Evolutionary conservation across 2,329 filamentous ascomycete genomes (phyloP), one percentile per base, ranked within the genome.

Genomic region (Ophiocordyceps australis): DNA sequence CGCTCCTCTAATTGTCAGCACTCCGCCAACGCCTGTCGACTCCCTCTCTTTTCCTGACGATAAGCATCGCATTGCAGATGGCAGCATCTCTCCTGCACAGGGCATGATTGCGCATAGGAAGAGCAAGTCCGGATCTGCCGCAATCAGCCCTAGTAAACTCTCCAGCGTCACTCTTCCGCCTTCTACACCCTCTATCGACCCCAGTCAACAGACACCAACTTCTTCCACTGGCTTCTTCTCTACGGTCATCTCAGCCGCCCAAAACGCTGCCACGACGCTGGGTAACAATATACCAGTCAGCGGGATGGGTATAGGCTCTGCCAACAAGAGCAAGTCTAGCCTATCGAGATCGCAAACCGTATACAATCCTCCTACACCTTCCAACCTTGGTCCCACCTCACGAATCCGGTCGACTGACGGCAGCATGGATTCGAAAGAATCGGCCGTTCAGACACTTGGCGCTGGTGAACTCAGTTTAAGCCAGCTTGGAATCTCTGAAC

Each of bases 241-340:
- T 5, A 85, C 80, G 15, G 79, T 98, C 43, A 71, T 98, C 35
- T 86, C 82, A 21, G 86, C 77, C 23, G 89, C 89, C 12, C 86
- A 95, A 49, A 94, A 77, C 62, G 86, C 86, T 22, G 83, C 85
- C 10, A 82, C 59, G 35, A 73, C 69, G 12, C 48, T 85, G 5
- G 81, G 65, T 37, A 80, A 66, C 34, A 81, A 74, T 24, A 74
- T 94, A 24, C 68, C 70, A 25, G 85, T 72, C 44, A 65, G 62
- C 4, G 59, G 60, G 17, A 59, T 69, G 27, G 52, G 58, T 7
- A 64, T 65, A n/a, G 54, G 55, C n/a, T n/a, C n/a, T n/a, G 45
- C 38, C 18, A 53, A 50, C 29, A 51, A 46, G 45, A 50, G 28
- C 41, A 46, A 32, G 29, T 32, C 36, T 8, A 35, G 37, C 17